phyloP scores from a whole-genome alignment of 768 basidiomycete species.

The Leccinum olivaceopallidum region DNA sequence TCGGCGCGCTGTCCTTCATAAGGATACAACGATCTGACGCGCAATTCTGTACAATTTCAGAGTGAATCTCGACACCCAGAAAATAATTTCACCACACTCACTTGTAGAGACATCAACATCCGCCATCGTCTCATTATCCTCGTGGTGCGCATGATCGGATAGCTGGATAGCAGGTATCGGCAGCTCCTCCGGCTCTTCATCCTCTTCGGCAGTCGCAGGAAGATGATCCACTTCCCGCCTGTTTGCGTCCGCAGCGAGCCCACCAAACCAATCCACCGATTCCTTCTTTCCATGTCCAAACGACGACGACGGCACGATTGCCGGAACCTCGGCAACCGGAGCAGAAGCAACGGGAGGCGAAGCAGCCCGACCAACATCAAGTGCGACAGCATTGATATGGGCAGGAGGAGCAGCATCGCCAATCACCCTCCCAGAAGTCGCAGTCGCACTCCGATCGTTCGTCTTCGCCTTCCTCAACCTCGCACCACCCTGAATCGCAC shows the following conservation, averaged over 20 bases:
- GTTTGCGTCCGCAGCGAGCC: constrained; percentile 70
- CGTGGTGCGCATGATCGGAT: constrained; percentile 44
- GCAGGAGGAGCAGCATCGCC: constrained; percentile 70
- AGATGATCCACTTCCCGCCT: constrained; percentile 43
- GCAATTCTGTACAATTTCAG: constrained; percentile 50
- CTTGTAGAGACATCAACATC: constrained; percentile 71
- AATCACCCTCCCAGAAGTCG: constrained; percentile 73
- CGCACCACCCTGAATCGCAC: constrained; percentile 76
- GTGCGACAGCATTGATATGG: constrained; percentile 57
- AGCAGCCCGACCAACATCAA: constrained; percentile 33
- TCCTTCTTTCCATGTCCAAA: constrained; percentile 55
- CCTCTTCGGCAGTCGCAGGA: constrained; percentile 59
- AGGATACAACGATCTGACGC: constrained; percentile 78
- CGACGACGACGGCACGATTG: constrained; percentile 19
- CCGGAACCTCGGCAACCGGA: constrained; percentile 22
- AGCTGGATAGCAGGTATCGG: constrained; percentile 59
- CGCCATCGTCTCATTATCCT: constrained; percentile 52
- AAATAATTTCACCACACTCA: constrained; percentile 32
- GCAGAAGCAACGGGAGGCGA: constrained; percentile 14
- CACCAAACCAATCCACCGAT: constrained; percentile 90
- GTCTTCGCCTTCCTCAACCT: constrained; percentile 76
- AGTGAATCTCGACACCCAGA: not conserved
- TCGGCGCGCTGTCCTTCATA: constrained; percentile 87
- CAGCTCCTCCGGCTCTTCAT: constrained; percentile 34
- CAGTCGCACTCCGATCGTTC: constrained; percentile 75